Evolutionary conservation across 345 rosid genomes (phyloP).

Genomic region (Dimocarpus longan): DNA sequence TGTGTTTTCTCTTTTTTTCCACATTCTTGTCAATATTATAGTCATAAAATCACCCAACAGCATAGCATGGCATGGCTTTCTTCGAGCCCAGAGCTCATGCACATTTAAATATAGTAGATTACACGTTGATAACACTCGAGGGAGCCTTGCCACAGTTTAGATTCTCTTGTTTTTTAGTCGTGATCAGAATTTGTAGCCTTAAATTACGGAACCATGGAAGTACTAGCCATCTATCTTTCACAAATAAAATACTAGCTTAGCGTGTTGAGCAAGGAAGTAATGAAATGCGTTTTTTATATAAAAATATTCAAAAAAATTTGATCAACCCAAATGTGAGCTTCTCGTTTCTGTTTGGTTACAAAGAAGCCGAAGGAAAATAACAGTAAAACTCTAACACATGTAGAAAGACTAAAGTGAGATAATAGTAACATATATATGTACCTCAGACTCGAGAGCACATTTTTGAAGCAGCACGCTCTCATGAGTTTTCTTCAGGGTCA

Average conservation of each 20-base stretch:
- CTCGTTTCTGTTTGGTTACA: conserved; percentile 22
- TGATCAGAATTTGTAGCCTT: conserved; percentile 10
- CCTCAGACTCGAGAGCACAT: conserved; percentile 80
- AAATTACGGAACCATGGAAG: conserved; percentile 22
- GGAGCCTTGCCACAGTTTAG: neutral
- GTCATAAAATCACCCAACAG: conserved; percentile 6
- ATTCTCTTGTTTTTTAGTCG: neutral
- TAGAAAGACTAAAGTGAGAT: conserved; percentile 1
- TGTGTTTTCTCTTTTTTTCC: conserved; percentile 7
- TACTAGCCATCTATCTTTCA: neutral
- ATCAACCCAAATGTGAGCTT: neutral
- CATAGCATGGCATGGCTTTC: conserved; percentile 28
- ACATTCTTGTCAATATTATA: neutral
- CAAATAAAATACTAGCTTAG: neutral
- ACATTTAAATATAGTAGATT: conserved; percentile 34
- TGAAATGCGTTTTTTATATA: neutral
- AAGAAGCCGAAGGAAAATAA: conserved; percentile 12
- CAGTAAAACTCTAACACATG: neutral
- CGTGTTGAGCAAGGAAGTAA: conserved; percentile 8
- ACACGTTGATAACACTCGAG: neutral
- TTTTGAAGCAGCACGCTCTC: conserved; percentile 54
- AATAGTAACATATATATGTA: conserved; percentile 13
- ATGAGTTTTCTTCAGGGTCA: conserved; percentile 50
- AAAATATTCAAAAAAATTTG: too few relatives aligned
- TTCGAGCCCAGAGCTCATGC: conserved; percentile 59